These are phyloP conservation scores for Boletus pseudopeckii DNA, from an alignment of 768 basidiomycete species.

Conservation along the genomic window DNA sequence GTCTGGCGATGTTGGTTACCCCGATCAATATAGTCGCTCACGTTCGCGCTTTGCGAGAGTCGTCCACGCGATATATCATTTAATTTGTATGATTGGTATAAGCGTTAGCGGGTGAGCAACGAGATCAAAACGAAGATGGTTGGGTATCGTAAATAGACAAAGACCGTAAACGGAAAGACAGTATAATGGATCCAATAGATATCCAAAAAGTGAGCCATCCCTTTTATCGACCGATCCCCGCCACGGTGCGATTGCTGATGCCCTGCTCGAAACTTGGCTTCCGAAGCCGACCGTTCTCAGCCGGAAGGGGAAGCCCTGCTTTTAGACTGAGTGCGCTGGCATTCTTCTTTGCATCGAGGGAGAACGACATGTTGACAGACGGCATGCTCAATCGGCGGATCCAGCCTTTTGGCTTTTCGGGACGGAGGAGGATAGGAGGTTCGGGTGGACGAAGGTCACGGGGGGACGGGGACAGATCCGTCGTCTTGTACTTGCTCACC, in stretches of 20 bases:
- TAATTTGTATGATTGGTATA: background rate
- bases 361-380: slow-evolving; percentile 56
- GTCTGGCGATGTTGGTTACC: slow-evolving; percentile 2
- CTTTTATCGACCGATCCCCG: slow-evolving; percentile 42
- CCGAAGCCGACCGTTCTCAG: slow-evolving; percentile 49
- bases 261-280: slow-evolving; percentile 35
- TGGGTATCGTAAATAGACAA: slow-evolving; percentile 5
- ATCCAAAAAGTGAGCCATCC: background rate
- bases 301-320: slow-evolving; percentile 29
- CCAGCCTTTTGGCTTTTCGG: slow-evolving; percentile 68
- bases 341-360: slow-evolving; percentile 54
- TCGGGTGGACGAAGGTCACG: slow-evolving; percentile 41
- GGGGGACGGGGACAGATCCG: slow-evolving; percentile 25
- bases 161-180: background rate
- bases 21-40: background rate
- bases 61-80: background rate
- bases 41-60: background rate
- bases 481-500: slow-evolving; percentile 47
- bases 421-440: slow-evolving; percentile 43
- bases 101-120: background rate
- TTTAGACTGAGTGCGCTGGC: slow-evolving; percentile 41
- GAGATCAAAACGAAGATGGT: background rate
- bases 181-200: slow-evolving; percentile 7
- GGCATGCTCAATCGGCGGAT: slow-evolving; percentile 79
- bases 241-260: slow-evolving; percentile 49